phyloP scores from a whole-genome alignment of 129 eudicot genomes.

The Oenanthe sinensis region DNA sequence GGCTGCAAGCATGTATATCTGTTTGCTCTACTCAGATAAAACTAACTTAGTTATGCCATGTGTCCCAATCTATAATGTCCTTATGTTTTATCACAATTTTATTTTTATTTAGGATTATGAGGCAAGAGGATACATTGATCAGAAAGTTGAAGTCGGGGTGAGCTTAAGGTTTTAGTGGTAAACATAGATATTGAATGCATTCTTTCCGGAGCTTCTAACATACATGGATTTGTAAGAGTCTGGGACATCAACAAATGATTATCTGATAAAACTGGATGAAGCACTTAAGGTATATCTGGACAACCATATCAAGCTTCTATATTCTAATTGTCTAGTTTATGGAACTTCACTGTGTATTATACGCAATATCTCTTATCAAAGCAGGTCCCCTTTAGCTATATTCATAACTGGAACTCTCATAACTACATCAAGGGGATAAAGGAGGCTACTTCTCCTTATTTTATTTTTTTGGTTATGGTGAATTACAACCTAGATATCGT shows the following conservation, averaged over 20 bases:
- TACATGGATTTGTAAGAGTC: slow-evolving; percentile 34
- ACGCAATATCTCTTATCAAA: background rate
- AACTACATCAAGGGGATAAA: background rate
- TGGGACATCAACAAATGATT: slow-evolving; percentile 69
- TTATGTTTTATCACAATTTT: background rate
- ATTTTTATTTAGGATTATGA: slow-evolving; percentile 52
- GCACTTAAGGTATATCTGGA: slow-evolving; percentile 53
- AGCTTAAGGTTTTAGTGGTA: slow-evolving; percentile 11
- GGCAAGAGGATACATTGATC: slow-evolving; percentile 65
- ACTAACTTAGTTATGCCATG: background rate
- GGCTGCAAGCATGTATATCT: background rate
- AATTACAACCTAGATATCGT: background rate
- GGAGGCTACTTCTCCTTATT: background rate
- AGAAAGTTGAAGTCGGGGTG: slow-evolving; percentile 81
- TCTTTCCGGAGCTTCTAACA: background rate
- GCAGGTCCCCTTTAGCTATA: background rate
- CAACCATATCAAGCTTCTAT: background rate
- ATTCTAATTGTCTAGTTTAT: background rate
- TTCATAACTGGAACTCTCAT: background rate
- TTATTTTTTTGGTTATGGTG: background rate
- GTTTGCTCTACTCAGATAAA: background rate
- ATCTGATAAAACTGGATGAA: slow-evolving; percentile 54
- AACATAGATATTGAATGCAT: background rate
- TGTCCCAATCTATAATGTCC: background rate
- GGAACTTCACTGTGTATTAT: background rate